Base-by-base conservation (phyloP, 305 asterid species). In the Coffea humblotiana region DNA sequence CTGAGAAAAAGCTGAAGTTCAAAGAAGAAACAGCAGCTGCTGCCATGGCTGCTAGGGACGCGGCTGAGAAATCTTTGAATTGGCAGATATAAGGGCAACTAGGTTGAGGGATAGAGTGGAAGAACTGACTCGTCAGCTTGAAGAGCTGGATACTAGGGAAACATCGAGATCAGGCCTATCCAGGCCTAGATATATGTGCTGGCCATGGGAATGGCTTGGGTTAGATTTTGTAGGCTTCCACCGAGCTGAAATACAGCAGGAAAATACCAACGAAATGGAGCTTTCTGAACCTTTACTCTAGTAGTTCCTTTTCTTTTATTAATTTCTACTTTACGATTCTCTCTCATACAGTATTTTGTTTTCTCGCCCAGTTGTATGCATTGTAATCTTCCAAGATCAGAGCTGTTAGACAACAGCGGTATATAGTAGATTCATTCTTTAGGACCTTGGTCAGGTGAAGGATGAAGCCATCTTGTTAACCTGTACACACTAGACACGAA, bases 121-220 rank as follows among this genome's bases (percentile, higher is more conserved):
- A 84, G 99, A 94, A 87, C 92, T 96, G 75, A 91, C 89, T 48
- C 97, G 89, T 71, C 99, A 91, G 86, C 91, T 95, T 6, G 99
- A 92, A 77, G 96, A 92, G 82, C 87, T 91, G 43, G 98, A 94
- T 75, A 74, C 88, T 21, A 84, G 88, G 47, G 97, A 88, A 73
- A 82, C 88, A 77, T 86, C 94, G 63, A 85, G 88, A 82, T 78
- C 89, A 3, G 91, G 95, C 51, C 77, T 88, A 64, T 87, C 81
- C 68, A 85, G 94, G 82, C 92, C 95, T 0, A 88, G 99, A 86
- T 96, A 96, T 76, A 63, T 91, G 65, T 92, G 99, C 81, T 96
- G 99, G 99, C 99, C 99, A 2, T 96, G 99, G 99, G 93, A 96
- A 80, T 94, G 99, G 99, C 97, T 96, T 13, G 99, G 99, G 21